phyloP scores from a whole-genome alignment of 2,329 filamentous ascomycete genomes.

The Ambrosiella cleistominuta region DNA sequence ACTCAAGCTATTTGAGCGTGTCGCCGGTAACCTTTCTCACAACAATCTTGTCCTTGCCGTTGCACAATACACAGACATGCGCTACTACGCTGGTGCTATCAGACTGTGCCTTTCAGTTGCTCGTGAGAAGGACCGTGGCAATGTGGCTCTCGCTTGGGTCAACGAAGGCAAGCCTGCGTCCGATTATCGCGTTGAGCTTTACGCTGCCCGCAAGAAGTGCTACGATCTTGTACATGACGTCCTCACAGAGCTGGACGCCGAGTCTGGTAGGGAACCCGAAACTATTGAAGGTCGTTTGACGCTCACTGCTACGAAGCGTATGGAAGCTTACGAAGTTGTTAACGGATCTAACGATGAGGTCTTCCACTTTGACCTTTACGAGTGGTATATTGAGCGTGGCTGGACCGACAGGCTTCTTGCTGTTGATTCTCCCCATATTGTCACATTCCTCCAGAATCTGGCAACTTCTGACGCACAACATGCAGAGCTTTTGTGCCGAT shows the following conservation, averaged over 20 bases:
- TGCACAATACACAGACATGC: conserved; percentile 58
- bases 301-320: conserved; percentile 56
- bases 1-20: conserved; percentile 70
- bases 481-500: conserved; percentile 82
- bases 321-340: conserved; percentile 81
- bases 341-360: conserved; percentile 78
- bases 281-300: conserved; percentile 63
- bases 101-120: conserved; percentile 73
- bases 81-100: conserved; percentile 89
- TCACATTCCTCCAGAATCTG: conserved; percentile 67
- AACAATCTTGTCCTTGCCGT: conserved; percentile 66
- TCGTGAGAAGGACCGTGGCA: conserved; percentile 69
- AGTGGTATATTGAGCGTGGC: conserved; percentile 81
- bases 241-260: conserved; percentile 57
- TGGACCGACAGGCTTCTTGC: conserved; percentile 74
- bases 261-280: conserved; percentile 50
- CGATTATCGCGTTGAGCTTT: conserved; percentile 53
- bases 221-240: conserved; percentile 81
- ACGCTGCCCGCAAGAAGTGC: conserved; percentile 54
- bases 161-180: conserved; percentile 59
- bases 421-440: conserved; percentile 69
- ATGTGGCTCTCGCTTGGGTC: conserved; percentile 69
- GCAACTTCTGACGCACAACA: conserved; percentile 55
- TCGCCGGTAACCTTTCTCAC: conserved; percentile 64
- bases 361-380: conserved; percentile 91